Conservation (phyloP, 768 basidiomycete species). For the Russula olivacea region DNA sequence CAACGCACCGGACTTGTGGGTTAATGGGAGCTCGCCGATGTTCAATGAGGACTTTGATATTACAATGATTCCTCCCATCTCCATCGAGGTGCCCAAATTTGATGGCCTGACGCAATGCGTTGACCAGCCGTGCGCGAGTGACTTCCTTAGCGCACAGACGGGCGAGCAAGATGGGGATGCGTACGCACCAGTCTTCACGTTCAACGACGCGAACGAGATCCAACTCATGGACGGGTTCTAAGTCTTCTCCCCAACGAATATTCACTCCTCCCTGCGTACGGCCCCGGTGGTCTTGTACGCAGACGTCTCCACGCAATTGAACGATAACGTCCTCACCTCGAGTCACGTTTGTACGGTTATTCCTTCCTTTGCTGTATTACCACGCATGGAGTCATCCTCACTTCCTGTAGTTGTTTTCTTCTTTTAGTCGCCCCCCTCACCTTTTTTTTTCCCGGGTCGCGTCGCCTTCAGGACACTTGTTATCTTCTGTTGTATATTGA, state of each 20-base stretch:
- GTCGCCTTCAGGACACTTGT: conserved; percentile 17
- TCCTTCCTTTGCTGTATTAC: conserved; percentile 13
- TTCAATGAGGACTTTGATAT: conserved; percentile 64
- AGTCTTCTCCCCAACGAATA: neutral
- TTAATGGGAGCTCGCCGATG: conserved; percentile 36
- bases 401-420: conserved; percentile 13
- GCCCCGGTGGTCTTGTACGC: conserved; percentile 18
- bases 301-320: conserved; percentile 6
- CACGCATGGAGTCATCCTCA: conserved; percentile 17
- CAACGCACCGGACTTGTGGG: conserved; percentile 32
- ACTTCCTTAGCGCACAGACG: conserved; percentile 4
- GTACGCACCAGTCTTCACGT: conserved; percentile 22
- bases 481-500: conserved; percentile 23
- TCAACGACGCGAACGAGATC: conserved; percentile 19
- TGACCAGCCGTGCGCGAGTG: conserved; percentile 12
- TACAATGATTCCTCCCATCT: conserved; percentile 56
- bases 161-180: conserved; percentile 15
- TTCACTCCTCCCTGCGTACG: neutral
- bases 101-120: conserved; percentile 24
- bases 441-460: conserved; percentile 13
- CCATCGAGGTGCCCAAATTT: conserved; percentile 50
- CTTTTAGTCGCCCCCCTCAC: neutral
- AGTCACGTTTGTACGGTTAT: conserved; percentile 17
- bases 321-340: conserved; percentile 5
- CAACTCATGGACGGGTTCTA: conserved; percentile 19